A percentile compares a stretch with the other conserved stretches of the same genome.
phyloP scores from a whole-genome alignment of 352 stramenopile genomes.

The Blastocystis sp. region DNA sequence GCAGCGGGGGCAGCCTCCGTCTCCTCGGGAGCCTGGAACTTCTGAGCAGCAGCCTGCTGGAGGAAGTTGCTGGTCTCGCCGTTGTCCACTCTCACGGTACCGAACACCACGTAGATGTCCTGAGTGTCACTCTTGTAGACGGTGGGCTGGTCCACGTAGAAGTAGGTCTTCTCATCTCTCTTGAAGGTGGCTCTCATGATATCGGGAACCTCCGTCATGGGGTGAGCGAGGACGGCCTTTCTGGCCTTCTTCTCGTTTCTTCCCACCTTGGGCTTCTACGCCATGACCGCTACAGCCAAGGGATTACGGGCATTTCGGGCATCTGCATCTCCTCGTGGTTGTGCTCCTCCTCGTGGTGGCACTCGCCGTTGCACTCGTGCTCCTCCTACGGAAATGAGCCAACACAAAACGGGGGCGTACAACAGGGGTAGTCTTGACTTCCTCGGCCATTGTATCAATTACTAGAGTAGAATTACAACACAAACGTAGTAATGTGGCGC shows the following conservation, averaged over 20 bases:
- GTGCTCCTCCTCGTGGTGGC: slow-evolving; percentile 15
- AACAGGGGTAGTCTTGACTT: slow-evolving; percentile 40
- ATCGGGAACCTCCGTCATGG: slow-evolving; percentile 35
- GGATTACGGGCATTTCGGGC: background rate
- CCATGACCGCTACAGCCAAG: background rate
- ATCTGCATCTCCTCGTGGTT: slow-evolving; percentile 11
- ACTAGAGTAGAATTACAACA: slow-evolving; percentile 16
- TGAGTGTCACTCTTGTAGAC: slow-evolving; percentile 32
- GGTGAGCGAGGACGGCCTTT: slow-evolving; percentile 21
- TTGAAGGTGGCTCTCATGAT: slow-evolving; percentile 62
- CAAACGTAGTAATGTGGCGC: slow-evolving; percentile 9
- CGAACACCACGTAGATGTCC: slow-evolving; percentile 55
- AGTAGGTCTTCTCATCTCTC: slow-evolving; percentile 58
- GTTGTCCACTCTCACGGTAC: slow-evolving; percentile 45
- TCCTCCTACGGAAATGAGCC: slow-evolving; percentile 32
- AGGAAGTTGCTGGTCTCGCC: background rate
- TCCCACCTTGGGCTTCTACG: slow-evolving; percentile 25
- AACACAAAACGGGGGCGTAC: background rate
- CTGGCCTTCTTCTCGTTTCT: slow-evolving; percentile 68
- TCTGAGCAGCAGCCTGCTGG: slow-evolving; percentile 39
- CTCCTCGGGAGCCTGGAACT: slow-evolving; percentile 32
- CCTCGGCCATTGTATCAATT: slow-evolving; percentile 58
- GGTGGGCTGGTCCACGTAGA: slow-evolving; percentile 45
- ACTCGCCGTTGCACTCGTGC: slow-evolving; percentile 19
- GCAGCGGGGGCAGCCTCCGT: background rate